A percentile compares a stretch with the other conserved stretches of the same genome.
Conservation (phyloP, 345 rosid genomes). For the Bruguiera sexangula region DNA sequence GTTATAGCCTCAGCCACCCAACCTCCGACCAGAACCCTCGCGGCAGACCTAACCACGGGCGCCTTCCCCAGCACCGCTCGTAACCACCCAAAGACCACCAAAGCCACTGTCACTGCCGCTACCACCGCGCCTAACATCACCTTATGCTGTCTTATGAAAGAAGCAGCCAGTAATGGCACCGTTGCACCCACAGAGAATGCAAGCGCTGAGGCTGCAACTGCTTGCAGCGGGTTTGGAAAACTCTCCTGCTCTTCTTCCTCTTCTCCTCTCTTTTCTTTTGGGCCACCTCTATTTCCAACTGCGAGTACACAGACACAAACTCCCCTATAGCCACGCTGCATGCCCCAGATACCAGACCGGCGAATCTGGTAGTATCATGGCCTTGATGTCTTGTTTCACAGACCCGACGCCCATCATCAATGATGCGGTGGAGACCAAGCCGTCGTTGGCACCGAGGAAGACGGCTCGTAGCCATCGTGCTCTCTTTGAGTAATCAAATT, state of each 20-base stretch:
- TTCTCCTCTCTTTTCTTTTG: slow-evolving; percentile 50
- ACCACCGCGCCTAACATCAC: slow-evolving; percentile 56
- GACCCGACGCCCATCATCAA: slow-evolving; percentile 93
- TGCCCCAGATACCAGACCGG: slow-evolving; percentile 88
- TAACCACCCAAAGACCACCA: slow-evolving; percentile 63
- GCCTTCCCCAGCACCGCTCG: slow-evolving; percentile 82
- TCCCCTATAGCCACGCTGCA: slow-evolving; percentile 98
- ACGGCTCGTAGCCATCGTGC: slow-evolving; percentile 95
- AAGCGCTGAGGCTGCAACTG: slow-evolving; percentile 79
- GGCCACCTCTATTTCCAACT: slow-evolving; percentile 70
- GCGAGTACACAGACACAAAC: slow-evolving; percentile 83
- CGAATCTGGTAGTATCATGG: slow-evolving; percentile 84
- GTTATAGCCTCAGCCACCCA: slow-evolving; percentile 93
- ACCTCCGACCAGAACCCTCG: slow-evolving; percentile 77
- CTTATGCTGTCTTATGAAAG: slow-evolving; percentile 58
- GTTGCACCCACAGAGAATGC: slow-evolving; percentile 79
- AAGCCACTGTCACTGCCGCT: slow-evolving; percentile 59
- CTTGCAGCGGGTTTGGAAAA: slow-evolving; percentile 74
- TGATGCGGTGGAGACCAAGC: slow-evolving; percentile 76
- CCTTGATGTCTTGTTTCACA: slow-evolving; percentile 69
- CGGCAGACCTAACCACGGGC: slow-evolving; percentile 44
- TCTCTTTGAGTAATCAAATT: slow-evolving; percentile 70
- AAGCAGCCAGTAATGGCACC: slow-evolving; percentile 78
- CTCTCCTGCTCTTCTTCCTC: slow-evolving; percentile 28
- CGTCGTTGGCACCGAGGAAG: slow-evolving; percentile 88